Percentiles rank a stretch among this genome's conserved stretches.
phyloP scores from a whole-genome alignment of 2,329 filamentous ascomycete genomes.

The Magnaporthiopsis rhizophila region DNA sequence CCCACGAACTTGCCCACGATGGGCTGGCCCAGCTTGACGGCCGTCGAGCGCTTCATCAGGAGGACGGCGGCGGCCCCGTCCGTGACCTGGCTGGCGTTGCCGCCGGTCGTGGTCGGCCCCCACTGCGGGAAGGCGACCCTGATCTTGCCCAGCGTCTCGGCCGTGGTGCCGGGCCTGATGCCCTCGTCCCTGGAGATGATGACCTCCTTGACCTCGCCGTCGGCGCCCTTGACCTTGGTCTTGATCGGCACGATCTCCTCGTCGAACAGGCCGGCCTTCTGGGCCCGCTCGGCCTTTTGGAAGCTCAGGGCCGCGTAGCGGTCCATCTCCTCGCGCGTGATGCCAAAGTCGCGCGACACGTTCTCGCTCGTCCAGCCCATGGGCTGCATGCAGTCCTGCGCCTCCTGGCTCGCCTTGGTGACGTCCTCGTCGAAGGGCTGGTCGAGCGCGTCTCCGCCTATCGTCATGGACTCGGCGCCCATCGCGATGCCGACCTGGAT shows the following conservation, averaged over 20 bases:
- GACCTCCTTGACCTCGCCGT: constrained; percentile 70
- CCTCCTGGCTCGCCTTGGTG: constrained; percentile 62
- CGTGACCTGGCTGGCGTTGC: constrained; percentile 91
- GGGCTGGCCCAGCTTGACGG: constrained; percentile 77
- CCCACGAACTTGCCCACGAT: constrained; percentile 93
- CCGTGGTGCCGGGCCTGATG: constrained; percentile 82
- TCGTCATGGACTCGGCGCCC: constrained; percentile 83
- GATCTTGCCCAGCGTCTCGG: constrained; percentile 74
- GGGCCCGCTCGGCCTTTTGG: constrained; percentile 76
- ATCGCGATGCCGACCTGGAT: constrained; percentile 85
- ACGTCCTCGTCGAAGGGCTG: constrained; percentile 73
- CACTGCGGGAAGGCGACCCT: constrained; percentile 85
- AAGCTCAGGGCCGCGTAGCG: constrained; percentile 81
- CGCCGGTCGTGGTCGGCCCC: constrained; percentile 78
- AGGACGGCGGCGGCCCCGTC: constrained; percentile 62
- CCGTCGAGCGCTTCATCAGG: constrained; percentile 89
- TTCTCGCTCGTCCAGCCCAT: constrained; percentile 99
- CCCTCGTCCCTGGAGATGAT: constrained; percentile 84
- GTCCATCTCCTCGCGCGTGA: constrained; percentile 75
- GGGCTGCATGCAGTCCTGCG: constrained; percentile 79
- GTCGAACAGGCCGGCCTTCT: constrained; percentile 84
- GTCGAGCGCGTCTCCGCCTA: constrained; percentile 60
- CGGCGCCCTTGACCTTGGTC: constrained; percentile 73
- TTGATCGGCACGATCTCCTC: constrained; percentile 90
- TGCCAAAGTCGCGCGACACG: constrained; percentile 82